phyloP scores from a whole-genome alignment of 176 grass and related monocot genomes.

The Leersia perrieri region DNA sequence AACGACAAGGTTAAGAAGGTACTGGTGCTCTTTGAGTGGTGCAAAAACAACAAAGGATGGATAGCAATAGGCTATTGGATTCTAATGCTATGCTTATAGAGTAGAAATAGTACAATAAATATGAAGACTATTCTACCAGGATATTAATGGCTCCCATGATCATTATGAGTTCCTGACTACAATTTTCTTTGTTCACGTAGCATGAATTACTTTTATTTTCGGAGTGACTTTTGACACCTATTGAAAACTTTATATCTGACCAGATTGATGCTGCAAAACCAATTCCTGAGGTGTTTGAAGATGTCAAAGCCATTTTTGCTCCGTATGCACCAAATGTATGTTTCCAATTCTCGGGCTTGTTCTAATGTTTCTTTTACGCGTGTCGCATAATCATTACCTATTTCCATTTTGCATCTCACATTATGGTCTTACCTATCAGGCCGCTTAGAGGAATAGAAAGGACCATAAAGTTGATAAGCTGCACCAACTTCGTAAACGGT shows the following conservation, averaged over 20 bases:
- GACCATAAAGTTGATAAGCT: background rate
- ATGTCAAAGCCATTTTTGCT: constrained; percentile 68
- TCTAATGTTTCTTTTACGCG: background rate
- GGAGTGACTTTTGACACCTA: constrained; percentile 10
- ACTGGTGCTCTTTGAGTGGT: background rate
- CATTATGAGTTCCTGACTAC: background rate
- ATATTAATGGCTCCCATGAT: background rate
- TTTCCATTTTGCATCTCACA: background rate
- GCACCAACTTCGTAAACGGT: constrained; percentile 20
- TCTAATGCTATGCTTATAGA: background rate
- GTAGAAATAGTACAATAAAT: background rate
- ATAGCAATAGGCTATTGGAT: background rate
- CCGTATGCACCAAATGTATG: constrained; percentile 51
- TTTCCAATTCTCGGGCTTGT: background rate
- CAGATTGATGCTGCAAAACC: constrained; percentile 76
- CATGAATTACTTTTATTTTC: constrained; percentile 8
- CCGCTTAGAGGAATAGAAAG: constrained; percentile 29
- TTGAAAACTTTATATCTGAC: constrained; percentile 13
- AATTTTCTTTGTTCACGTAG: background rate
- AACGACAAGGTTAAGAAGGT: constrained; percentile 81
- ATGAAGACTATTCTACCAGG: background rate
- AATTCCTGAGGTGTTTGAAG: constrained; percentile 76
- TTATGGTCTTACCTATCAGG: constrained; percentile 27
- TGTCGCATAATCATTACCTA: background rate
- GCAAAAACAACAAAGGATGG: background rate